phyloP scores from a whole-genome alignment of 306 rosid genomes.

The Quercus parvula region DNA sequence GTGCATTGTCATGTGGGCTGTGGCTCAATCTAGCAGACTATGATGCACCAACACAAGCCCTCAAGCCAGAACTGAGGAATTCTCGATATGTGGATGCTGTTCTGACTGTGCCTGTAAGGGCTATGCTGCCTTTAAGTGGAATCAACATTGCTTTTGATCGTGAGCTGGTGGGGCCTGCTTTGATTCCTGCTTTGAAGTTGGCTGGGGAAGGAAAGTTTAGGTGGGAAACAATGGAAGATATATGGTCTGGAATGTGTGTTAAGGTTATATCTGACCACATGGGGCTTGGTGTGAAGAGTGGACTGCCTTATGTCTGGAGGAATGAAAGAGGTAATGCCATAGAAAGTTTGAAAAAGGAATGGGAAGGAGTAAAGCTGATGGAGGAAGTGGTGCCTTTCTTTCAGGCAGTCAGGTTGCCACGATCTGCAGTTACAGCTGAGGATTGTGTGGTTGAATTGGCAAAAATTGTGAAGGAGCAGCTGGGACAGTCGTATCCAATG shows the following conservation, averaged over 20 bases:
- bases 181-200: constrained; percentile 76
- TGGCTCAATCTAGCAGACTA: constrained; percentile 93
- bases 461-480: constrained; percentile 66
- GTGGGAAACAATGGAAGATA: constrained; percentile 97
- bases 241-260: constrained; percentile 92
- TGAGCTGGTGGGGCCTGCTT: constrained; percentile 72
- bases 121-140: constrained; percentile 92
- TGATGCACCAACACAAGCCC: constrained; percentile 98
- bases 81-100: constrained; percentile 87
- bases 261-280: constrained; percentile 85
- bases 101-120: constrained; percentile 66
- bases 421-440: constrained; percentile 63
- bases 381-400: constrained; percentile 96
- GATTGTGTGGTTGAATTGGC: constrained; percentile 77
- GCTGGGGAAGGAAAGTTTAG: constrained; percentile 86
- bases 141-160: constrained; percentile 89
- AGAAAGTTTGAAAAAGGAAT: constrained; percentile 91
- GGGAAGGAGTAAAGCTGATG: constrained; percentile 98
- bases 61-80: constrained; percentile 66
- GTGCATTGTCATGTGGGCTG: constrained; percentile 86
- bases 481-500: constrained; percentile 76
- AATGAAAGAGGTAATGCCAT: constrained; percentile 77
- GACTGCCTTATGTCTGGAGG: constrained; percentile 92
- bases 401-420: constrained; percentile 65
- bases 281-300: constrained; percentile 79